Evolutionary conservation across 192 early-diverging fungal genomes (phyloP), one percentile per base, ranked within the genome.

Genomic region (Irineochytrium annulatum): DNA sequence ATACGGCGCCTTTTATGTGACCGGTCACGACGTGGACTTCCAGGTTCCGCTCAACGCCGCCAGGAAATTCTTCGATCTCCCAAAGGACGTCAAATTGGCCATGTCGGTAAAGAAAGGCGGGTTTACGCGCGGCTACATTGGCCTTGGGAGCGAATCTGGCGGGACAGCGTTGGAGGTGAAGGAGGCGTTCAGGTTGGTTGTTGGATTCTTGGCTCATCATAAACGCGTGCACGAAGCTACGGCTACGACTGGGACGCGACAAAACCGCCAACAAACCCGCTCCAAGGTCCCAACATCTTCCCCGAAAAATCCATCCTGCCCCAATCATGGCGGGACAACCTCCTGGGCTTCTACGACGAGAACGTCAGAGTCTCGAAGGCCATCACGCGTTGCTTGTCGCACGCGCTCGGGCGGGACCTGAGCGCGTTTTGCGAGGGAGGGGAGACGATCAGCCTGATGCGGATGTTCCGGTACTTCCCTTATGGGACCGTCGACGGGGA

Each of bases 131-230:
- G 75, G 75, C 3, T 77, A 77, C 29, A 65, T 77, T 6, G 68
- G 64, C 30, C 43, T 77, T 14, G 75, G 74, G 20, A 57, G 28
- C 0, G 75, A 77, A 53, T 82, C 79, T 24, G 84, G 84, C 11
- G 80, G 78, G 1, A 30, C 66, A 3, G 71, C 71, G 4, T 69
- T 76, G 22, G 84, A 86, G 65, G 63, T 77, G 20, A 86, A 86
- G 63, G 77, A 84, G 59, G 84, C 75, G 0, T 84, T 86, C 44
- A 70, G 67, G n/a, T n/a, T n/a, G n/a, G n/a, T n/a, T n/a, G n/a
- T n/a, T n/a, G n/a, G n/a, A n/a, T n/a, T n/a, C n/a, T n/a, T n/a
- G n/a, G n/a, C n/a, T n/a, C n/a, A n/a, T n/a, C n/a, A n/a, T n/a
- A n/a, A n/a, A n/a, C n/a, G n/a, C n/a, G n/a, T n/a, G n/a, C n/a